phyloP scores from a whole-genome alignment of 768 basidiomycete species.

The Naganishia kalamii region DNA sequence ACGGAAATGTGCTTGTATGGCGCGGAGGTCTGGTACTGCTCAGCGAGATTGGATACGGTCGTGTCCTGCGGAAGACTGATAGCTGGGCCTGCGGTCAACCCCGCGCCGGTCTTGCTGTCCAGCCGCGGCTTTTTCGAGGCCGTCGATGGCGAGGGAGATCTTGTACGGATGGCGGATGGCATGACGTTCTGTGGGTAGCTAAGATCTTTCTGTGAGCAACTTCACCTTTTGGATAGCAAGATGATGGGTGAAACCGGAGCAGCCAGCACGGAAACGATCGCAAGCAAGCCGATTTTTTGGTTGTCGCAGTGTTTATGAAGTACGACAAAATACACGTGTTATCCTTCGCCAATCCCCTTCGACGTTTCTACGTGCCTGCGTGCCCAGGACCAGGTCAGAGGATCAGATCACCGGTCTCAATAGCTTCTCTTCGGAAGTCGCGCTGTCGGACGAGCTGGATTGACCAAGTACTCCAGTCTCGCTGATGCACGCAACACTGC shows the following conservation, averaged over 20 bases:
- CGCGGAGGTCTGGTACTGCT: constrained; percentile 55
- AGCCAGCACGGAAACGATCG: not conserved
- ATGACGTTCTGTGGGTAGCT: not conserved
- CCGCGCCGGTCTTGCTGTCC: not conserved
- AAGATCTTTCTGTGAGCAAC: not conserved
- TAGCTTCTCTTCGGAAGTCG: no score
- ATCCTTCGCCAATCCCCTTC: no score
- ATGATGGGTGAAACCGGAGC: not conserved
- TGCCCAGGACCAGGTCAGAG: no score
- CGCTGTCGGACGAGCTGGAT: no score
- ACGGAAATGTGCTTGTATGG: constrained; percentile 82
- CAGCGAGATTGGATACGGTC: constrained; percentile 56
- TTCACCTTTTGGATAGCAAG: no score
- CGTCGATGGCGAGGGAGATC: constrained; percentile 9
- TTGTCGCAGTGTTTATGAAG: no score
- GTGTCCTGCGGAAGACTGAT: constrained; percentile 35
- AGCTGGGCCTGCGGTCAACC: constrained; percentile 18
- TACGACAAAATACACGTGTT: no score
- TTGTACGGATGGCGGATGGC: constrained; percentile 33
- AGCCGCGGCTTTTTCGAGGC: not conserved
- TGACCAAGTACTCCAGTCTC: no score
- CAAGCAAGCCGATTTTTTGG: not conserved
- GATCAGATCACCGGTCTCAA: no score
- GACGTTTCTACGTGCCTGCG: no score
- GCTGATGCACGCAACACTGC: no score